These are phyloP conservation scores for Ceratopteris richardii DNA, from an alignment of 75 land plant species.

Conservation along the genomic window DNA sequence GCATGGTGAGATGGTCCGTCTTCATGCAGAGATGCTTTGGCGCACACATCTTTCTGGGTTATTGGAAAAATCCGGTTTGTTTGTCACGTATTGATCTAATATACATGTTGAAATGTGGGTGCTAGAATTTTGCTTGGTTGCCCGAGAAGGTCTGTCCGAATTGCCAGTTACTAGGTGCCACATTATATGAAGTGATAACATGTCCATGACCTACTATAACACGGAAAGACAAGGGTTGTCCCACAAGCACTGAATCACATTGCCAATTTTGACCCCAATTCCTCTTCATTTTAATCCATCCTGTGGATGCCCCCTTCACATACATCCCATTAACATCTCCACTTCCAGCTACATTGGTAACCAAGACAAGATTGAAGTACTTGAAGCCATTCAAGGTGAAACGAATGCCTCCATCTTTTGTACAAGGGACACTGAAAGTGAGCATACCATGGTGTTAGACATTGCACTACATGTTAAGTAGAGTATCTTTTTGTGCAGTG, in stretches of 20 bases:
- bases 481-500: too few species aligned
- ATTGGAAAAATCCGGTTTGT: too few species aligned
- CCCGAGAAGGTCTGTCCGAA: conserved; percentile 9
- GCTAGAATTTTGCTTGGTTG: not conserved
- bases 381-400: conserved; percentile 8
- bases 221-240: conserved; percentile 4
- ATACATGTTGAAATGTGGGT: too few species aligned
- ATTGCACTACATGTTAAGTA: too few species aligned
- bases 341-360: conserved; percentile 7
- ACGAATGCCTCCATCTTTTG: conserved; percentile 3
- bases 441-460: not conserved
- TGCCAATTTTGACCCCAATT: conserved; percentile 13
- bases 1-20: too few species aligned
- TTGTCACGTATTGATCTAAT: too few species aligned
- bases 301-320: conserved; percentile 9
- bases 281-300: conserved; percentile 2
- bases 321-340: conserved; percentile 5
- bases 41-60: too few species aligned
- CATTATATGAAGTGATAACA: conserved; percentile 4
- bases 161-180: conserved; percentile 11
- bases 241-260: not conserved
- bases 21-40: too few species aligned
- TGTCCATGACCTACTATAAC: conserved; percentile 5
- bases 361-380: conserved; percentile 4
- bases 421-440: conserved; percentile 6